Conservation (phyloP, 345 rosid species). For the Salix koriyanagi region DNA sequence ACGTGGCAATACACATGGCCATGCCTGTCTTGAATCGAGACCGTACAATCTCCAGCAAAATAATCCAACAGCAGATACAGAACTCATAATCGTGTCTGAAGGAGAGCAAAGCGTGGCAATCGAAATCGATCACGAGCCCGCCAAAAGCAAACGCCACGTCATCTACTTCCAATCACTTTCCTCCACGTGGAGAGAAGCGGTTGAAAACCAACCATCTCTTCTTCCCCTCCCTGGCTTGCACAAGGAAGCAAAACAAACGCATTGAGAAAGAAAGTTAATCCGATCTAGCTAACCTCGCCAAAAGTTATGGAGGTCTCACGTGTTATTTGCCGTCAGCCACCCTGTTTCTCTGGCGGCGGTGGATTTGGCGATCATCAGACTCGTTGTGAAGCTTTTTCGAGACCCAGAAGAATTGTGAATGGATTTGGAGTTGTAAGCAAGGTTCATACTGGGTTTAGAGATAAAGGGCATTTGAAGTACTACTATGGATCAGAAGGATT, state of each 20-base stretch:
- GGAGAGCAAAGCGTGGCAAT: conserved; percentile 32
- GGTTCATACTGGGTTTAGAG: conserved; percentile 25
- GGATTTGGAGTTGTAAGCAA: background rate
- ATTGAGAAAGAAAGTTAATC: background rate
- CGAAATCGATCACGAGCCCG: conserved; percentile 19
- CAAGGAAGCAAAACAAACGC: background rate
- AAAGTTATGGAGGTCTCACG: conserved; percentile 19
- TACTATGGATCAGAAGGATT: conserved; percentile 10
- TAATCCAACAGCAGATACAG: background rate
- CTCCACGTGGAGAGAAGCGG: background rate
- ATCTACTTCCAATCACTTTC: conserved; percentile 10
- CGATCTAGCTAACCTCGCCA: background rate
- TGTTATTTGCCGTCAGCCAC: conserved; percentile 26
- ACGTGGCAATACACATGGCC: conserved; percentile 7
- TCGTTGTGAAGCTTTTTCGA: background rate
- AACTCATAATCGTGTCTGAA: conserved; percentile 16
- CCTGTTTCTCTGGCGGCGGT: conserved; percentile 6
- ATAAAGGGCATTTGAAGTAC: conserved; percentile 37
- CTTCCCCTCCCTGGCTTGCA: background rate
- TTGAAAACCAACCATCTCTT: background rate
- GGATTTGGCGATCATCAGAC: background rate
- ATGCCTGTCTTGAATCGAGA: background rate
- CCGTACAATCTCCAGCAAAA: background rate
- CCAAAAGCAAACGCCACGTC: conserved; percentile 25
- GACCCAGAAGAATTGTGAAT: background rate